Percentiles rank a stretch among this genome's conserved stretches.
phyloP scores from a whole-genome alignment of 176 grass and related monocot genomes.

The Paspalum vaginatum region DNA sequence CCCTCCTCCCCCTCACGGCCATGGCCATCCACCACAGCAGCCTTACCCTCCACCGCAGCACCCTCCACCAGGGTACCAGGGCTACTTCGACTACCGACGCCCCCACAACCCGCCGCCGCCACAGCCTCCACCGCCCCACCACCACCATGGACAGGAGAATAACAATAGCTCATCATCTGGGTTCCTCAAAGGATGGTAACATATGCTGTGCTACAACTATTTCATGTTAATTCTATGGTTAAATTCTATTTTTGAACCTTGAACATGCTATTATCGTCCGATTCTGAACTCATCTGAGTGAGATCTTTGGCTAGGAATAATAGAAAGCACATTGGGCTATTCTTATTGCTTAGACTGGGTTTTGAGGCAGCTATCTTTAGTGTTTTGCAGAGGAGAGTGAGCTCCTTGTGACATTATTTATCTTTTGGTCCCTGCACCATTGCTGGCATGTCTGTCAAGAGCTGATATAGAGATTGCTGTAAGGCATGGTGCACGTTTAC shows the following conservation, averaged over 20 bases:
- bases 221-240: background rate
- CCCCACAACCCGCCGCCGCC: slow-evolving; percentile 38
- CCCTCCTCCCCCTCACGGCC: slow-evolving; percentile 12
- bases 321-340: background rate
- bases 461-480: background rate
- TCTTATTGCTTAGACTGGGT: background rate
- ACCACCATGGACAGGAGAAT: background rate
- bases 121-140: background rate
- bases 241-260: too few species aligned
- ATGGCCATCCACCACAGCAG: slow-evolving; percentile 3
- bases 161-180: slow-evolving; percentile 8
- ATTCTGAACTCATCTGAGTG: too few species aligned
- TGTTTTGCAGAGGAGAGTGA: background rate
- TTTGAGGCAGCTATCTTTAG: background rate
- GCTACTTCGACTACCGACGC: slow-evolving; percentile 42
- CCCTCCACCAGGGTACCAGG: slow-evolving; percentile 49
- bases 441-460: background rate
- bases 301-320: background rate
- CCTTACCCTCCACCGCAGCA: slow-evolving; percentile 20
- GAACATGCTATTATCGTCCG: too few species aligned
- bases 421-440: background rate
- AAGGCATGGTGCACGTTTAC: background rate
- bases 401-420: background rate
- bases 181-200: slow-evolving; percentile 56
- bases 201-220: background rate